Evolutionary conservation across 73 alveolate genomes (phyloP), one percentile per base, ranked within the genome.

Genomic region (Vitrella brassicaformis): DNA sequence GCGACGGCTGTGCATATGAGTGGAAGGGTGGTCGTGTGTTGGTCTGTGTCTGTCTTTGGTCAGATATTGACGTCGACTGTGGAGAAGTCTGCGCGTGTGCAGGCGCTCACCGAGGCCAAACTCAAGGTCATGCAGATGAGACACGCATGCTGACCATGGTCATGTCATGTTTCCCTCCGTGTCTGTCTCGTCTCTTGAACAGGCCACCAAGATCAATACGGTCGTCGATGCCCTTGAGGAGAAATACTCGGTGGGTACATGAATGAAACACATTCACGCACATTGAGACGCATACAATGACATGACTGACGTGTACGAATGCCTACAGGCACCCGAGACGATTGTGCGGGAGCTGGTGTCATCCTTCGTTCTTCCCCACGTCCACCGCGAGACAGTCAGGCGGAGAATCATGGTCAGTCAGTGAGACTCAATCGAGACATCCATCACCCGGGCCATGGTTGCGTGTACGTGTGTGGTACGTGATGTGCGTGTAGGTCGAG

Each of bases 281-380:
- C 64, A 10, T 8, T 45, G 64, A 10, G 8, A 18, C 64, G 64
- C 8, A 45, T 8, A 91, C 78, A 88, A 86, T 30, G 75, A 88
- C 75, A 88, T 91, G 10, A 93, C 88, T 79, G 81, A 75, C 71
- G 85, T 83, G 86, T 93, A 88, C 71, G 88, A 85, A 71, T 88
- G 81, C 80, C 86, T 83, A 72, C 87, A 90, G 84, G 89, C 90
- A 78, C 97, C 95, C 25, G 95, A 90, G 75, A 88, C 81, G 70
- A 85, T 93, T 31, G 92, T 93, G 32, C 90, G 94, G 77, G 97
- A 93, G 71, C 88, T 93, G 27, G 96, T 93, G 79, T 85, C 93
- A 66, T 89, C 95, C 67, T 90, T 90, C 90, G 77, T 90, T 71
- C 87, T 93, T 18, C 98, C 98, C 39, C 97, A 93, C 70, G 93